These are phyloP conservation scores for Acrocalymma vagum DNA, from an alignment of 2,329 filamentous ascomycete genomes.

Conservation along the genomic window DNA sequence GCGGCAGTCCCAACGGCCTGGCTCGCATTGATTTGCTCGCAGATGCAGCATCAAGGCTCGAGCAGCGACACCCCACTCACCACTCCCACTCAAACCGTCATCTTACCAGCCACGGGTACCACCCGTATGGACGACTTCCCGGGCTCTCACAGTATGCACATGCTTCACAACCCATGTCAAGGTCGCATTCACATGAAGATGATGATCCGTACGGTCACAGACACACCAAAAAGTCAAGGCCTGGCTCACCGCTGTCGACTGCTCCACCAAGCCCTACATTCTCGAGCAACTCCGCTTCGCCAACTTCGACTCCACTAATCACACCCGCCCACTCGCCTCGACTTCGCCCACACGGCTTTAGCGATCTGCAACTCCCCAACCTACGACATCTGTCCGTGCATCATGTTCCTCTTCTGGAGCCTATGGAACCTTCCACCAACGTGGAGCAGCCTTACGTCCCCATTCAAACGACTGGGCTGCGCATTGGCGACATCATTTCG, in stretches of 20 bases:
- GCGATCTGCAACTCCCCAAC: conserved; percentile 83
- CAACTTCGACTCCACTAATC: conserved; percentile 96
- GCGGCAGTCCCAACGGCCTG: conserved; percentile 57
- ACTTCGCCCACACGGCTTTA: conserved; percentile 76
- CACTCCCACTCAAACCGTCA: conserved; percentile 49
- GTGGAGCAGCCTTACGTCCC: conserved; percentile 67
- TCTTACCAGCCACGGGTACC: conserved; percentile 50
- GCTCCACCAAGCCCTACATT: conserved; percentile 96
- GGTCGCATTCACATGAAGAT: conserved; percentile 84
- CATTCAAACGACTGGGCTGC: conserved; percentile 71
- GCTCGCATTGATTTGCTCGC: conserved; percentile 72
- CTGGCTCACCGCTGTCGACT: conserved; percentile 93
- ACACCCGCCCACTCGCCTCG: conserved; percentile 96
- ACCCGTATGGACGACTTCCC: conserved; percentile 70
- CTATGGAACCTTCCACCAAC: conserved; percentile 73
- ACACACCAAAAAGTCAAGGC: conserved; percentile 85
- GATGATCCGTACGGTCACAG: conserved; percentile 82
- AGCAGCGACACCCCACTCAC: conserved; percentile 66
- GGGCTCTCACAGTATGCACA: conserved; percentile 60
- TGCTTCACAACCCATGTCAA: conserved; percentile 84
- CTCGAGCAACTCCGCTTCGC: conserved; percentile 93
- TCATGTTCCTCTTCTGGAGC: conserved; percentile 72
- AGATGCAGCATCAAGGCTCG: conserved; percentile 72
- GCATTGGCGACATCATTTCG: conserved; percentile 92
- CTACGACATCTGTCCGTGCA: conserved; percentile 77